Evolutionary conservation across 2,329 filamentous ascomycete species (phyloP).

Genomic region (Ophiosphaerella korrae): DNA sequence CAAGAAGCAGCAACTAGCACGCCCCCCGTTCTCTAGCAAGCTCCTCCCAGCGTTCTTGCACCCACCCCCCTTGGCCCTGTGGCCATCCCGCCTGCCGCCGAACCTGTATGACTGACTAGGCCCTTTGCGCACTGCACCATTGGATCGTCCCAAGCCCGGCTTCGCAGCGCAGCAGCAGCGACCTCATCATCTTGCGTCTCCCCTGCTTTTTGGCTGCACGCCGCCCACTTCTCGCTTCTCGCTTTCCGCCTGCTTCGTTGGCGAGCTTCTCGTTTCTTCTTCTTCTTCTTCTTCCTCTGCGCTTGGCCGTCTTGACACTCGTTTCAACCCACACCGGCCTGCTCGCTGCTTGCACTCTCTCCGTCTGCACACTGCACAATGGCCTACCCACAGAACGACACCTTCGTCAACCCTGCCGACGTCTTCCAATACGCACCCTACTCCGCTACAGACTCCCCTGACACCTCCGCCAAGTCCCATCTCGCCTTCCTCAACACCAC

Average conservation of each 20-base stretch:
- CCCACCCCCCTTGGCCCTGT: not conserved
- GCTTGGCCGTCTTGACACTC: slow-evolving; percentile 5
- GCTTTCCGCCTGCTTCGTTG: not conserved
- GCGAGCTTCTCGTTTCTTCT: not conserved
- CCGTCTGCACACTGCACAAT: slow-evolving; percentile 14
- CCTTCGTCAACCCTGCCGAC: slow-evolving; percentile 26
- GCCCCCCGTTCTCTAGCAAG: not conserved
- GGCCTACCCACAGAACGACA: slow-evolving; percentile 21
- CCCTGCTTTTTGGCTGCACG: slow-evolving; percentile 1
- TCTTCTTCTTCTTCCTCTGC: too few species aligned
- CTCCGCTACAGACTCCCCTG: not conserved
- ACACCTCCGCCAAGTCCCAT: slow-evolving; percentile 13
- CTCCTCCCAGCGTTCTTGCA: not conserved
- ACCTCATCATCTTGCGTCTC: not conserved
- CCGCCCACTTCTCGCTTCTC: not conserved
- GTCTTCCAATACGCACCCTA: slow-evolving; percentile 20
- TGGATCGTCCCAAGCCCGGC: slow-evolving; percentile 2
- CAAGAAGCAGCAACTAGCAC: slow-evolving; percentile 5
- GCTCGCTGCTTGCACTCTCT: not conserved
- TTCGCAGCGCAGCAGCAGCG: slow-evolving; percentile 1
- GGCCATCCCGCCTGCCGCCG: slow-evolving; percentile 5
- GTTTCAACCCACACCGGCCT: not conserved
- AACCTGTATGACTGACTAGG: not conserved
- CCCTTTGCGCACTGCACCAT: not conserved
- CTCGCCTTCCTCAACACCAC: slow-evolving; percentile 16